Percentiles rank a stretch among this genome's conserved stretches.
These are phyloP conservation scores for Pseudogymnoascus sp. DNA, from an alignment of 2,329 filamentous ascomycete genomes.

Conservation along the genomic window DNA sequence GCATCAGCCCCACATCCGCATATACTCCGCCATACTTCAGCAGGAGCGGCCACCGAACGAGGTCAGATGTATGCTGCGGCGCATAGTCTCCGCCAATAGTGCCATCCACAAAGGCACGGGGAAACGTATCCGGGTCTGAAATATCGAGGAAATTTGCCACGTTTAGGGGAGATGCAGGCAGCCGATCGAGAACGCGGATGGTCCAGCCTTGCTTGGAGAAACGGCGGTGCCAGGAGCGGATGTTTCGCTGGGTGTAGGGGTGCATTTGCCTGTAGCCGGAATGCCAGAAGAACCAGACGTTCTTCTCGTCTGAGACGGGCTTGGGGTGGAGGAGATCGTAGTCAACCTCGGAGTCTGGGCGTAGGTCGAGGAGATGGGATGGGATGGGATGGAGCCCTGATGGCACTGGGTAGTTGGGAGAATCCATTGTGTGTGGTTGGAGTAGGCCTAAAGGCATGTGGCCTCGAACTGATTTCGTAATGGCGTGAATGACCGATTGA, in stretches of 20 bases:
- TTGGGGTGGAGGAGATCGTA: slow-evolving; percentile 35
- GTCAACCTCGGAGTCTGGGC: slow-evolving; percentile 43
- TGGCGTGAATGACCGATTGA: neutral
- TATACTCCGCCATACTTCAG: slow-evolving; percentile 53
- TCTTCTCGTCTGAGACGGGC: slow-evolving; percentile 41
- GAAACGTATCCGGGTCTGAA: slow-evolving; percentile 39
- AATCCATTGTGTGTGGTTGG: slow-evolving; percentile 20
- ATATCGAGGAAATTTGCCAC: slow-evolving; percentile 45
- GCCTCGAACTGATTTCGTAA: slow-evolving; percentile 1
- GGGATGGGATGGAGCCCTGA: slow-evolving; percentile 39
- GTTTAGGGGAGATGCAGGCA: too few relatives aligned
- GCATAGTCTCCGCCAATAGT: slow-evolving; percentile 45
- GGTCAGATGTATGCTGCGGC: slow-evolving; percentile 50
- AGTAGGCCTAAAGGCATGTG: slow-evolving; percentile 8
- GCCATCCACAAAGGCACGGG: slow-evolving; percentile 44
- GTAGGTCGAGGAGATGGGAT: slow-evolving; percentile 37
- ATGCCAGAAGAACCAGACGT: slow-evolving; percentile 56
- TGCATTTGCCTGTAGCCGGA: slow-evolving; percentile 44
- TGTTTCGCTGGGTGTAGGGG: slow-evolving; percentile 46
- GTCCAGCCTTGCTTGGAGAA: slow-evolving; percentile 46
- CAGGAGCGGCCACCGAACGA: slow-evolving; percentile 52
- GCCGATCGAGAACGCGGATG: slow-evolving; percentile 47
- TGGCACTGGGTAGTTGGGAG: slow-evolving; percentile 31
- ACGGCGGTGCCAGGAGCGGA: slow-evolving; percentile 49
- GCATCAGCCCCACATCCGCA: slow-evolving; percentile 50